Evolutionary conservation across 768 basidiomycete species (phyloP).

Genomic region (Kondoa malvinella): DNA sequence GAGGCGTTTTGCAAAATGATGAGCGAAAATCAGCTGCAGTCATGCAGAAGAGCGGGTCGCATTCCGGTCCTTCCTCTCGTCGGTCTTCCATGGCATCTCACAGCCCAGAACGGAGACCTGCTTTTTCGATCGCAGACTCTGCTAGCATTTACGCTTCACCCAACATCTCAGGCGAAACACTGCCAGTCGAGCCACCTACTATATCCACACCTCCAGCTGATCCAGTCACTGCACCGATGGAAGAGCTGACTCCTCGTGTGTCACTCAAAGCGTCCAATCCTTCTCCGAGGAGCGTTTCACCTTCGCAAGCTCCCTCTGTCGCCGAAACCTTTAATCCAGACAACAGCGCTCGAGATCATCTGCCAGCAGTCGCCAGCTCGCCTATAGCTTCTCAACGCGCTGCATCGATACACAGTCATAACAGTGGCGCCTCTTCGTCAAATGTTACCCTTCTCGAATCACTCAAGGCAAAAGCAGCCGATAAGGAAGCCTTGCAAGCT

Average conservation of each 20-base stretch:
- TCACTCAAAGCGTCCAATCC: too few relatives aligned
- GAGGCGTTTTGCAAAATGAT: neutral
- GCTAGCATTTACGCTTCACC: neutral
- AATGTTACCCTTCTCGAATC: conserved; percentile 9
- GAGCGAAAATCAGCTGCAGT: neutral
- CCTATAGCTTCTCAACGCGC: neutral
- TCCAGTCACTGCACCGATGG: too few relatives aligned
- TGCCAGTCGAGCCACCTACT: too few relatives aligned
- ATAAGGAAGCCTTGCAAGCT: conserved; percentile 18
- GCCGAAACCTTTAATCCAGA: too few relatives aligned
- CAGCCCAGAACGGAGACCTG: neutral
- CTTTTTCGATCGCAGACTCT: neutral
- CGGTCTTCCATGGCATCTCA: neutral
- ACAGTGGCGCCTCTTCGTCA: conserved; percentile 1
- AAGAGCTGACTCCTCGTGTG: too few relatives aligned
- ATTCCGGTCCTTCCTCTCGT: neutral
- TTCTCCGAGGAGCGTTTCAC: too few relatives aligned
- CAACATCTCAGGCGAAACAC: too few relatives aligned
- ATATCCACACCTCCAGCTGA: too few relatives aligned
- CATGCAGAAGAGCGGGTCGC: neutral
- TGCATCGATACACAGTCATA: neutral
- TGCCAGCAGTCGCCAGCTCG: too few relatives aligned
- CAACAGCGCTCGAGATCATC: too few relatives aligned
- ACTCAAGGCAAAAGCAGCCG: conserved; percentile 17
- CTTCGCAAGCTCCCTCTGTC: too few relatives aligned